Base-by-base conservation (phyloP, 2,329 filamentous ascomycete genomes). In the Sporothrix curviconia region DNA sequence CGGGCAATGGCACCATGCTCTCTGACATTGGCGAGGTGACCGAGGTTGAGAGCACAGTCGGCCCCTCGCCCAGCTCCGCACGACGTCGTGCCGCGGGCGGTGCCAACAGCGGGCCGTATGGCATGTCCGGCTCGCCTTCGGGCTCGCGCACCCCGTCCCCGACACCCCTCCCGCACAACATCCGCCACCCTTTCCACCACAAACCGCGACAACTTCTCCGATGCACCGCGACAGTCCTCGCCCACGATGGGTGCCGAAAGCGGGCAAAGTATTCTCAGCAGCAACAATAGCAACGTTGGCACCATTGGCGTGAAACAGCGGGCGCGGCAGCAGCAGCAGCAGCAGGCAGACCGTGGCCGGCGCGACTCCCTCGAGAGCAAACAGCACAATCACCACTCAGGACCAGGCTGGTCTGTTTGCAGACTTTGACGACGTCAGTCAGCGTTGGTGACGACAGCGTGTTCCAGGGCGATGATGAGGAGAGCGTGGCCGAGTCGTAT, bases 401-500 rank as follows among this genome's bases (percentile, higher is more conserved):
- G 77, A 79, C 15, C 72, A 74, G 7, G 67, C 70, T 8, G 72
- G 66, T n/a, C 58, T 77, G 4, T 84, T 85, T 69, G 76, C 74
- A 62, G 83, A 85, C 63, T 82, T 86, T 64, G 83, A 85, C 66
- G 83, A 86, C 63, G 65, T 74, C 1, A n/a, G 74, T 78, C 56
- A 86, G 83, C 66, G 77, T 85, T 28, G 83, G 80, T n/a, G n/a
- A n/a, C 60, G 83, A 86, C 65, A 83, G 82, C 64, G 79, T 80
- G 58, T 86, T 86, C 59, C 82, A 86, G 65, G 83, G 84, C 42
- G 84, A 86, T 56, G 83, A 86, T 62, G 84, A 86, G 65, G 83
- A 85, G 66, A 86, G 83, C 65, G 75, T 85, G 60, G 82, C 81
- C 11, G 80, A 79, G 15, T 81, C 76, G 2, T 83, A 77, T 61